These are phyloP conservation scores for Cryptococcus sp. DNA, from an alignment of 1,284 basidiomycete genomes.

Conservation along the genomic window DNA sequence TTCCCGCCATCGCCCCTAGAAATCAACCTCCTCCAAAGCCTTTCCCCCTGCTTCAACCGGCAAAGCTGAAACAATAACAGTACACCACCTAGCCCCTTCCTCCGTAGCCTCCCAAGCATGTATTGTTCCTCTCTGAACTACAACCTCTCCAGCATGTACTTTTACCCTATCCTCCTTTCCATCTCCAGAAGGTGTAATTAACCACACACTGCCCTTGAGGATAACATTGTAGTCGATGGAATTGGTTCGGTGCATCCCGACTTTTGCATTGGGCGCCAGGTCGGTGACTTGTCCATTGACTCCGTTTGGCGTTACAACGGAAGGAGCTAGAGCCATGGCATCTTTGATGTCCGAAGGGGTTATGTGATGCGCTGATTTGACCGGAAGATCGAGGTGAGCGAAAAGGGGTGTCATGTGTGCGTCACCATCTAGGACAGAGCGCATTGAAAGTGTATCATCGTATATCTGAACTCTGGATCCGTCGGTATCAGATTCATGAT, in stretches of 20 bases:
- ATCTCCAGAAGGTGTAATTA: slow-evolving; percentile 32
- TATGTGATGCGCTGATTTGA: slow-evolving; percentile 19
- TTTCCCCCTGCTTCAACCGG: slow-evolving; percentile 32
- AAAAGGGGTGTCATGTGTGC: slow-evolving; percentile 32
- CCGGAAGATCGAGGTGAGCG: slow-evolving; percentile 27
- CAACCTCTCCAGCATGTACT: slow-evolving; percentile 39
- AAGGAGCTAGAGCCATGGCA: slow-evolving; percentile 13
- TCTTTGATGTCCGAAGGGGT: slow-evolving; percentile 14
- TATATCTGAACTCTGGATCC: slow-evolving; percentile 23
- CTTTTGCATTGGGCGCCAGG: slow-evolving; percentile 27
- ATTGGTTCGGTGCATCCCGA: slow-evolving; percentile 39
- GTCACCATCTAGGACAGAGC: slow-evolving; percentile 18
- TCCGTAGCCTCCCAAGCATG: slow-evolving; percentile 45
- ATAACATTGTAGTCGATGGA: slow-evolving; percentile 46
- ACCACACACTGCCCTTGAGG: slow-evolving; percentile 24
- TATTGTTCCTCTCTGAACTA: slow-evolving; percentile 44
- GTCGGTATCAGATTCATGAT: slow-evolving; percentile 17
- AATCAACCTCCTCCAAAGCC: slow-evolving; percentile 33
- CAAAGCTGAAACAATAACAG: slow-evolving; percentile 36
- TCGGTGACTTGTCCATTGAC: slow-evolving; percentile 43
- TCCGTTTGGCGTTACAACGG: slow-evolving; percentile 32
- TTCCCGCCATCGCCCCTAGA: slow-evolving; percentile 6
- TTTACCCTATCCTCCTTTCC: slow-evolving; percentile 25
- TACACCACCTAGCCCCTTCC: slow-evolving; percentile 40
- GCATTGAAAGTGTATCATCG: slow-evolving; percentile 22